Evolutionary conservation across 805 yeast species (phyloP), one percentile per base, ranked within the genome.

Genomic region (Zygosaccharomyces bailii): DNA sequence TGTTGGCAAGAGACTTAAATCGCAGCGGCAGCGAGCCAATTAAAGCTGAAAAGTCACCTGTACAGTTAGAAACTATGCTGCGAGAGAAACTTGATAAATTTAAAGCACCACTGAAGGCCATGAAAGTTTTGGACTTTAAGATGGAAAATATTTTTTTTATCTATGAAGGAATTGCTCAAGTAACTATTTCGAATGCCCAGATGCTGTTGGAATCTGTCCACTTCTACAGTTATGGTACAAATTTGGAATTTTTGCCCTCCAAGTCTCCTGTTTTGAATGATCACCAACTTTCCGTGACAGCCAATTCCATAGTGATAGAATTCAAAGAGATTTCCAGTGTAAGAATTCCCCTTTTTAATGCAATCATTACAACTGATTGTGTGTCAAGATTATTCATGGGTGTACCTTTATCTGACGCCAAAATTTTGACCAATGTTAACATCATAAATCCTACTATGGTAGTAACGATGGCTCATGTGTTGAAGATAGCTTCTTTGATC

Each of bases 321-420:
- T 34, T 58, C 2, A 46, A 53, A 6, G 47, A 54, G 1, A 41
- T 52, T n/a, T 52, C 60, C 2, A 47, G 51, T 4, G 33, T 65
- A n/a, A 50, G 61, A 17, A 42, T 63, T 4, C 69, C 70, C 1
- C 41, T 64, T 10, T 46, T 65, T 4, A 66, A 59, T 40, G 25
- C 55, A 7, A 53, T 61, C 23, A 33, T 62, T 3, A 53, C 58
- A 1, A 55, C 66, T 2, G 64, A 63, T 41, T 23, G 61, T 5
- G 25, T 61, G 2, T 47, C 56, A 17, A 52, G 48, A 40, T 46
- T 54, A n/a, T 34, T 50, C 4, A 50, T 51, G 17, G 46, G 51
- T 8, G 20, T 50, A 9, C 46, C 55, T 3, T 35, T 56, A 11
- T 44, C 53, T 2, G 45, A 50, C 18, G 51, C 59, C 1, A 54